Evolutionary conservation across 2,329 filamentous ascomycete genomes (phyloP).

Genomic region (Cytospora piceae): DNA sequence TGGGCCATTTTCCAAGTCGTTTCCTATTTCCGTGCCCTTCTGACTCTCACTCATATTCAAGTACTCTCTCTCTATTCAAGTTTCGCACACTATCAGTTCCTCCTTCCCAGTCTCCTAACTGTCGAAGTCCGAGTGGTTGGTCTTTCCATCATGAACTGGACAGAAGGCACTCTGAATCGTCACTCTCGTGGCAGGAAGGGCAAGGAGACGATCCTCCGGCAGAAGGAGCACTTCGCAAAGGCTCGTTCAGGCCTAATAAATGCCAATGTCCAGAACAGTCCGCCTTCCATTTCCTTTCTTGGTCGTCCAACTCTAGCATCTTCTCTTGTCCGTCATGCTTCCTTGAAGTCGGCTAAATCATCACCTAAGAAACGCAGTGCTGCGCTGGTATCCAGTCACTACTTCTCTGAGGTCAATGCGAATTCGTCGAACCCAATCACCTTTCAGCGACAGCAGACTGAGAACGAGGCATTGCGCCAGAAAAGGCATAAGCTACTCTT

Average conservation of each 20-base stretch:
- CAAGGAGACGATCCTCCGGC: constrained; percentile 43
- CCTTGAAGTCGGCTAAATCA: constrained; percentile 24
- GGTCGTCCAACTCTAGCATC: constrained; percentile 28
- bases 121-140: background rate
- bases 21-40: background rate
- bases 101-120: background rate
- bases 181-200: constrained; percentile 43
- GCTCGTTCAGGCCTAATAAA: constrained; percentile 41
- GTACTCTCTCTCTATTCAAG: background rate
- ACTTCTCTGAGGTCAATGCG: constrained; percentile 3
- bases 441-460: background rate
- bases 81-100: background rate
- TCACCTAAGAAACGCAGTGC: constrained; percentile 1
- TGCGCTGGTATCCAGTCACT: constrained; percentile 13
- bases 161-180: constrained; percentile 50
- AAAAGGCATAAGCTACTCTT: constrained; percentile 39
- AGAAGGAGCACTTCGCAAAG: constrained; percentile 53
- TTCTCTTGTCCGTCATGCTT: constrained; percentile 26
- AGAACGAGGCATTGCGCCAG: constrained; percentile 30
- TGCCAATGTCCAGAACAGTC: constrained; percentile 37
- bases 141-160: constrained; percentile 52
- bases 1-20: background rate
- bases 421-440: background rate
- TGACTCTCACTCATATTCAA: background rate
- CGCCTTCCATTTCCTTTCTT: constrained; percentile 39